Base-by-base conservation (phyloP, 441 rosid genomes). In the Adansonia madagascariensis region DNA sequence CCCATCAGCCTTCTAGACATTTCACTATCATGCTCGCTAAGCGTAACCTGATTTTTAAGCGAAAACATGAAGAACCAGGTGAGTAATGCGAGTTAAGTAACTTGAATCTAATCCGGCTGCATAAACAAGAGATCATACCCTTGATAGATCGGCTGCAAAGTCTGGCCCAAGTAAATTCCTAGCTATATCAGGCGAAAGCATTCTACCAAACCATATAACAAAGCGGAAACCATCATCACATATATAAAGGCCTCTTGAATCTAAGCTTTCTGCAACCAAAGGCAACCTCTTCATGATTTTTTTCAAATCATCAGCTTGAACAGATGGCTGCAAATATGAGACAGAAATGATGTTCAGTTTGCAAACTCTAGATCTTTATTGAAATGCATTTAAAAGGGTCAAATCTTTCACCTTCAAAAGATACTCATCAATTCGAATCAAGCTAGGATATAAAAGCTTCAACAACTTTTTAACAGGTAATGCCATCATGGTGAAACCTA, bases 161-260 rank as follows among this genome's bases (percentile, higher is more conserved):
- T 92, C 97, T 75, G 81, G 83, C 49, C 98, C 98, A 61, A 97
- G 91, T 76, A 97, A 88, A 86, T 85, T 92, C 89, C 79, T 87
- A 67, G 98, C 82, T 69, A 89, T 81, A 79, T 93, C 99, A 67
- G 97, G 98, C 31, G 98, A 89, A 52, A 97, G 91, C 93, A 87
- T 94, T 81, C 91, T 88, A 76, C 99, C 99, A 79, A 97, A 92
- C 98, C 99, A 97, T 79, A 94, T 55, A 73, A 94, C 85, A 76
- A 93, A 89, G 76, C 90, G 89, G 71, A 97, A 88, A 72, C 99
- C 98, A 69, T 97, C 94, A 80, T 97, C 97, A 73, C 86, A 89
- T 71, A 97, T 71, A 86, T 94, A 94, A 67, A 97, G 97, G 81
- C 98, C 99, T 81, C 97, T 86, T 46, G 92, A 91, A 79, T 97